Base-by-base conservation (phyloP, 2,329 filamentous ascomycete species). In the Albifimbria verrucaria region DNA sequence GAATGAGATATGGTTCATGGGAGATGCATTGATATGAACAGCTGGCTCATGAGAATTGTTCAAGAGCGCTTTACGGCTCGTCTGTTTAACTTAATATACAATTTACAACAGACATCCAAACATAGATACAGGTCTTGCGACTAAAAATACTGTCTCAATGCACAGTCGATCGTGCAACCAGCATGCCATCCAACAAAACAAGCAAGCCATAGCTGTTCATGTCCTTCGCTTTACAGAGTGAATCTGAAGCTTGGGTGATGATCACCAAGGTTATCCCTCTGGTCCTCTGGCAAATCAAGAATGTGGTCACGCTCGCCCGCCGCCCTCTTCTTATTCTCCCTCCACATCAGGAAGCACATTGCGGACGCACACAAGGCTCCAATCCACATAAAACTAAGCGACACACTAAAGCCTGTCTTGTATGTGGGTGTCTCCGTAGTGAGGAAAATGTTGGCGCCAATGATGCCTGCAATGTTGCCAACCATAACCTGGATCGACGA, bases 401-500 rank as follows among this genome's bases (percentile, higher is more conserved):
- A 71, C 0, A 74, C 71, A 1, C 75, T 72, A 57, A 80, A 82
- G 0, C 80, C 80, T 0, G 76, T 77, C 32, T 59, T 67, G 57
- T 80, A 83, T 25, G 64, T 63, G 0, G 80, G 80, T 48, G 68
- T 70, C 60, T 83, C 76, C 1, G 63, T 61, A 3, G 67, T 59
- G 28, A 81, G 60, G 57, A 77, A 83, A 51, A 82, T 74, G 57
- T 82, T 81, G 46, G 52, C 51, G 46, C 59, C 61, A 12, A 82
- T 68, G 48, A 81, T 75, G 3, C 78, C 79, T 0, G 72, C 75
- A 7, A 74, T 56, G 61, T 82, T 82, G 12, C 79, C 80, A 5
- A 80, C 70, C 54, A 75, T 61, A 47, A 65, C 57, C 69, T 77
- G 77, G 55, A 82, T 71, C 17, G 79, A 80, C 20, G 78, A 72